Percentiles rank a stretch among this genome's conserved stretches.
Evolutionary conservation across 306 rosid genomes (phyloP).

Genomic region (Lathyrus oleraceus): DNA sequence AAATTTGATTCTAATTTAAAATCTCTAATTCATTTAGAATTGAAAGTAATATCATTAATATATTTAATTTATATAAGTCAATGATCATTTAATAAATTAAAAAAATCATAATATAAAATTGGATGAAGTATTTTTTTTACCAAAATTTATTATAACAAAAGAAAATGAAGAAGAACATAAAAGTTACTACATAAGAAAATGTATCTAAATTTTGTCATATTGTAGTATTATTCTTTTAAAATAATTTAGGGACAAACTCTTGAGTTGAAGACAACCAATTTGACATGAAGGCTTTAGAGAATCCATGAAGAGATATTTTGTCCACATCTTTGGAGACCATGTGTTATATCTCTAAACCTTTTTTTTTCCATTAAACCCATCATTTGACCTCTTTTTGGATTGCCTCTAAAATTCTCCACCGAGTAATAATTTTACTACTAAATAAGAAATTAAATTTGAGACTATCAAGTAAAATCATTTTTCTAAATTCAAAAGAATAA

Average conservation of each 20-base stretch:
- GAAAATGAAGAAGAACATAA: neutral
- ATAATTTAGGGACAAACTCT: slow-evolving; percentile 44
- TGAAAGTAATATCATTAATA: too few relatives aligned
- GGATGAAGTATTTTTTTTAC: too few relatives aligned
- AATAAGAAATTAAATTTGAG: slow-evolving; percentile 24
- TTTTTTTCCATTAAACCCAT: slow-evolving; percentile 60
- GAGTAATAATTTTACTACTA: slow-evolving; percentile 38
- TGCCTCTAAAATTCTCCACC: slow-evolving; percentile 47
- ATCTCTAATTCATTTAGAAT: too few relatives aligned
- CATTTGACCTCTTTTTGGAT: slow-evolving; percentile 55
- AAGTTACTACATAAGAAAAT: neutral
- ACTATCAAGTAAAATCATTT: slow-evolving; percentile 15
- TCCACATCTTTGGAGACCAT: slow-evolving; percentile 89
- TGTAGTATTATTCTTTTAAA: neutral
- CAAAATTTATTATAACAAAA: neutral
- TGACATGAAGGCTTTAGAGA: slow-evolving; percentile 65
- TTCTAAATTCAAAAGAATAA: slow-evolving; percentile 18
- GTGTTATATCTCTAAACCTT: slow-evolving; percentile 47
- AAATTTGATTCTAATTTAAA: too few relatives aligned
- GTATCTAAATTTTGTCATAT: neutral
- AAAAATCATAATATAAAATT: too few relatives aligned
- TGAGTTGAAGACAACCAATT: slow-evolving; percentile 67
- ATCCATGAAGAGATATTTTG: slow-evolving; percentile 83
- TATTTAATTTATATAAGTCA: too few relatives aligned
- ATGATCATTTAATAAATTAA: too few relatives aligned